These are phyloP conservation scores for Botrytis paeoniae DNA, from an alignment of 2,329 filamentous ascomycete genomes.

Conservation along the genomic window DNA sequence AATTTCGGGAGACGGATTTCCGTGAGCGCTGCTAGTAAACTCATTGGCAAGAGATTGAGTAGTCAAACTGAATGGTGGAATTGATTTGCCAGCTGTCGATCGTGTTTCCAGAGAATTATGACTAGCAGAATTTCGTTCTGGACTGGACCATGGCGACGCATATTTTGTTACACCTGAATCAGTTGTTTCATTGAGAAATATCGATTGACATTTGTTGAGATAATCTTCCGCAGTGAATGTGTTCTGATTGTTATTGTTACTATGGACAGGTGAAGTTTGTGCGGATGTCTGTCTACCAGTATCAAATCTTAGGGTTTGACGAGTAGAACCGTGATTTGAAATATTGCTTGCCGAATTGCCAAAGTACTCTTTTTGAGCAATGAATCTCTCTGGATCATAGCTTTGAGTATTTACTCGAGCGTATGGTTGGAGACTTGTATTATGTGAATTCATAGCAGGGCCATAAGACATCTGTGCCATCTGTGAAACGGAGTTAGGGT, in stretches of 20 bases:
- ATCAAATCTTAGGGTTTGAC: slow-evolving; percentile 59
- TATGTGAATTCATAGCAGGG: background rate
- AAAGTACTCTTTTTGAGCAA: slow-evolving; percentile 12
- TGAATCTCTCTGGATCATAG: slow-evolving; percentile 1
- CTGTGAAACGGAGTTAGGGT: slow-evolving; percentile 21
- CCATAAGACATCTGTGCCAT: background rate
- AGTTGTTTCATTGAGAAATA: background rate
- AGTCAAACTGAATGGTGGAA: background rate
- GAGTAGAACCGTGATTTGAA: slow-evolving; percentile 47
- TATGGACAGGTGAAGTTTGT: slow-evolving; percentile 52
- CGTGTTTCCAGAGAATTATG: background rate
- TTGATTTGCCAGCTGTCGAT: background rate
- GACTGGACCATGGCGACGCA: background rate
- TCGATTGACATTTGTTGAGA: slow-evolving; percentile 10
- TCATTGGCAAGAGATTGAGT: background rate
- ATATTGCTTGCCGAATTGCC: slow-evolving; percentile 34
- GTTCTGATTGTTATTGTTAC: slow-evolving; percentile 16
- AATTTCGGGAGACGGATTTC: background rate
- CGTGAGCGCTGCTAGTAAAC: background rate
- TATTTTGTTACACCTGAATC: background rate
- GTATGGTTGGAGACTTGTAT: background rate
- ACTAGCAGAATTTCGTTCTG: background rate
- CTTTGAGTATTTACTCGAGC: background rate
- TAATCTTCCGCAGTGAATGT: slow-evolving; percentile 5
- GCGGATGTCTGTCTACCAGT: slow-evolving; percentile 59